Percentiles rank a stretch among this genome's conserved stretches.
phyloP scores from a whole-genome alignment of 129 eudicot species.

The Flaveria ramosissima region DNA sequence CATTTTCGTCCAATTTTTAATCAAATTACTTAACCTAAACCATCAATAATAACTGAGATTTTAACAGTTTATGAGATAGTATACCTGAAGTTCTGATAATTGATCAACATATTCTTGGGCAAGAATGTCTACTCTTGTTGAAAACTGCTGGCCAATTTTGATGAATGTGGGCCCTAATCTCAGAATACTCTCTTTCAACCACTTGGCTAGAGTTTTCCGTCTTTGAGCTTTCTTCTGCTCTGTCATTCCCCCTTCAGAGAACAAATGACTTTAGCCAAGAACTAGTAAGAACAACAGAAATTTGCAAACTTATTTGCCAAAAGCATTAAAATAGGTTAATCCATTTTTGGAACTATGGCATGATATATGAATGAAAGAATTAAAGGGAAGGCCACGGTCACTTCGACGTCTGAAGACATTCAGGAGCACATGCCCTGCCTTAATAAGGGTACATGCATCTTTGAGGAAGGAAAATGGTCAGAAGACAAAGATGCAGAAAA shows the following conservation, averaged over 20 bases:
- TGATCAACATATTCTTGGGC: slow-evolving; percentile 99
- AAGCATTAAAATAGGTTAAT: neutral
- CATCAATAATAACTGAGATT: neutral
- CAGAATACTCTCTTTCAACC: slow-evolving; percentile 91
- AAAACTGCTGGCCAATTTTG: slow-evolving; percentile 97
- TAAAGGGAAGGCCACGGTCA: neutral
- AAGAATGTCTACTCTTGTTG: slow-evolving; percentile 98
- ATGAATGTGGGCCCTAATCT: slow-evolving; percentile 96
- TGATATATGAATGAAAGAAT: neutral
- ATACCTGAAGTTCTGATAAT: slow-evolving; percentile 96
- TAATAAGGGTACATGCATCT: neutral
- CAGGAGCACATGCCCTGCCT: neutral
- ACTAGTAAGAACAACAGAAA: neutral
- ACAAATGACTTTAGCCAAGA: slow-evolving; percentile 18
- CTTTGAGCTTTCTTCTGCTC: slow-evolving; percentile 74
- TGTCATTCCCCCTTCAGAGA: slow-evolving; percentile 91
- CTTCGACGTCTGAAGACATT: neutral
- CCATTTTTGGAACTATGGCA: neutral
- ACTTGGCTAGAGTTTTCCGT: slow-evolving; percentile 84
- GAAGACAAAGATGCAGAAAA: neutral
- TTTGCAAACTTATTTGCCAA: slow-evolving; percentile 10
- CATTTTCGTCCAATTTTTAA: neutral
- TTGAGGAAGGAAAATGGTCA: neutral
- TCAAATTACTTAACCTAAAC: neutral
- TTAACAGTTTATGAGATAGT: slow-evolving; percentile 5